These are phyloP conservation scores for Xylaria sp. DNA, from an alignment of 2,329 filamentous ascomycete genomes.

Conservation along the genomic window DNA sequence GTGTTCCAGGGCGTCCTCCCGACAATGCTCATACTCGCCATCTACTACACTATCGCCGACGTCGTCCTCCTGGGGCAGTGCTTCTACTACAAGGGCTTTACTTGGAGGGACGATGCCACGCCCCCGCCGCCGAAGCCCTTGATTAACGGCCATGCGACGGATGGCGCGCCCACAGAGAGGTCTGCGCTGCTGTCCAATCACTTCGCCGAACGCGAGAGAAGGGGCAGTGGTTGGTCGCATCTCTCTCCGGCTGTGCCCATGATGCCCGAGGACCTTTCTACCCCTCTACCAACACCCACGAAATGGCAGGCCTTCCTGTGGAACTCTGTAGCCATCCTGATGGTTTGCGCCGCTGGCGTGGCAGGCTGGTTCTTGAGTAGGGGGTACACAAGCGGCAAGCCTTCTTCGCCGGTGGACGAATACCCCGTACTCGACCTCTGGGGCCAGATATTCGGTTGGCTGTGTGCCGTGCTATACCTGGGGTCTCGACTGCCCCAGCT, in stretches of 20 bases:
- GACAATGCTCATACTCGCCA: conserved; percentile 92
- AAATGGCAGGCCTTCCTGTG: conserved; percentile 66
- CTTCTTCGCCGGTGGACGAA: conserved; percentile 48
- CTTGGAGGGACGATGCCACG: conserved; percentile 61
- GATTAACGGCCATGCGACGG: conserved; percentile 42
- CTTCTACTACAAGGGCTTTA: conserved; percentile 94
- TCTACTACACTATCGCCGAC: conserved; percentile 93
- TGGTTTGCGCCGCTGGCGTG: conserved; percentile 84
- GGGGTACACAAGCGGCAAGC: conserved; percentile 47
- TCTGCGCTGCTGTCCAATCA: conserved; percentile 57
- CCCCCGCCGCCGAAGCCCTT: conserved; percentile 49
- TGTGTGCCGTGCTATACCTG: conserved; percentile 89
- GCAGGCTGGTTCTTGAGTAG: conserved; percentile 83
- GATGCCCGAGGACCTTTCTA: conserved; percentile 54
- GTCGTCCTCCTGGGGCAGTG: conserved; percentile 87
- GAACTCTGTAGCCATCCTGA: conserved; percentile 75
- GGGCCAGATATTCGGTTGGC: conserved; percentile 92
- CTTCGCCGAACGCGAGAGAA: conserved; percentile 51
- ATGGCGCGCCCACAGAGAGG: conserved; percentile 55
- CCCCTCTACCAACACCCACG: conserved; percentile 54
- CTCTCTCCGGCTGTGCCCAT: conserved; percentile 85
- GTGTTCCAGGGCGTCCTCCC: conserved; percentile 89
- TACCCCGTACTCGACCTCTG: conserved; percentile 71
- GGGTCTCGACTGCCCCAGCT: conserved; percentile 89
- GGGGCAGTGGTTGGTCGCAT: conserved; percentile 63